These are phyloP conservation scores for Vitis hybrid DNA, from an alignment of 177 flowering plant species.

Conservation along the genomic window DNA sequence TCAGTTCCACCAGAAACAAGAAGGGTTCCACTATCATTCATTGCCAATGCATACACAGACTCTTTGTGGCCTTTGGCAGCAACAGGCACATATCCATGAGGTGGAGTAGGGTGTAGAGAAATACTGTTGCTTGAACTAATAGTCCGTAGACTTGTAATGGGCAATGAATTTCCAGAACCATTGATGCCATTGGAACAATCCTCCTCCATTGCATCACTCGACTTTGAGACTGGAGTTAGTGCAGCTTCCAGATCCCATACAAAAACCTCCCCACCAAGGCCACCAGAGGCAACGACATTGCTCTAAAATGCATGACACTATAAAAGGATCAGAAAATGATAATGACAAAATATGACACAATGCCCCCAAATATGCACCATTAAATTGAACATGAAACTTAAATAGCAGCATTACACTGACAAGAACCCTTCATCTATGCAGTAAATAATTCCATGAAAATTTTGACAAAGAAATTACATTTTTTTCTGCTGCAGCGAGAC, in stretches of 20 bases:
- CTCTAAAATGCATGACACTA: constrained; percentile 85
- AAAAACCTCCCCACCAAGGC: constrained; percentile 98
- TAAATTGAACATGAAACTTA: background rate
- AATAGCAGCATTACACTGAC: constrained; percentile 7
- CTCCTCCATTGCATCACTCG: constrained; percentile 65
- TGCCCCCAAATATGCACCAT: constrained; percentile 6
- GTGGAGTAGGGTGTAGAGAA: constrained; percentile 61
- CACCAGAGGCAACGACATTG: constrained; percentile 95
- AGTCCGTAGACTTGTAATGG: constrained; percentile 66
- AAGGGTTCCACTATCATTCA: constrained; percentile 82
- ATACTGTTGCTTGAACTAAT: constrained; percentile 79
- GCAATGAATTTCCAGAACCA: constrained; percentile 52
- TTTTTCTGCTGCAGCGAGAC: constrained; percentile 85
- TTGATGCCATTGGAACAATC: constrained; percentile 65
- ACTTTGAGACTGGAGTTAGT: constrained; percentile 61
- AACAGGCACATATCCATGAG: constrained; percentile 73
- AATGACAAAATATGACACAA: constrained; percentile 12
- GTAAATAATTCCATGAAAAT: constrained; percentile 11
- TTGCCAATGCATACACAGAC: constrained; percentile 94
- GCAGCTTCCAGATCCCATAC: constrained; percentile 98
- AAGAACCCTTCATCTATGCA: constrained; percentile 18
- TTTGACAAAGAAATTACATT: constrained; percentile 69
- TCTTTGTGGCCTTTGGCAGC: constrained; percentile 98
- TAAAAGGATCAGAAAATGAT: constrained; percentile 57
- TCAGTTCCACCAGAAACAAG: constrained; percentile 99